phyloP scores from a whole-genome alignment of 345 rosid genomes.

The Syzygium oleosum region DNA sequence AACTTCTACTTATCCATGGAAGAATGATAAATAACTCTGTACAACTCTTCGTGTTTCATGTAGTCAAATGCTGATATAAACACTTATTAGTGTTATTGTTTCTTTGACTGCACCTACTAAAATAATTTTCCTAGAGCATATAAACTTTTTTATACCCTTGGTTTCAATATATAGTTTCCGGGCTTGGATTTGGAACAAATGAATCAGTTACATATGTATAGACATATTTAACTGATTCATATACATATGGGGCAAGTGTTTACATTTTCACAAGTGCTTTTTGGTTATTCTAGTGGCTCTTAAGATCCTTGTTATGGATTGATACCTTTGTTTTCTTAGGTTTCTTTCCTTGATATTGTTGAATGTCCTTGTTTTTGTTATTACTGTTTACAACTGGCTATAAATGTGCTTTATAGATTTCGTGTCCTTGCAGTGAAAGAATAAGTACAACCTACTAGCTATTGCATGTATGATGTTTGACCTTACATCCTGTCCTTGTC shows the following conservation, averaged over 20 bases:
- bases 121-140: neutral
- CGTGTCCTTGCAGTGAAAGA: neutral
- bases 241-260: neutral
- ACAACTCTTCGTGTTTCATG: neutral
- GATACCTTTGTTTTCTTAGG: neutral
- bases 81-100: neutral
- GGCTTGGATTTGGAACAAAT: neutral
- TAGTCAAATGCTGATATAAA: neutral
- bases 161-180: neutral
- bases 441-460: neutral
- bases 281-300: neutral
- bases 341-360: neutral
- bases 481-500: neutral
- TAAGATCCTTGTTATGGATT: neutral
- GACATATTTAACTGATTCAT: neutral
- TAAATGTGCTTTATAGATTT: neutral
- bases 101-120: neutral
- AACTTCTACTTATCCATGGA: neutral
- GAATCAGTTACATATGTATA: neutral
- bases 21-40: neutral
- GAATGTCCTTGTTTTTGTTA: neutral
- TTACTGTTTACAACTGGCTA: neutral
- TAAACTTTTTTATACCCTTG: neutral
- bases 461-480: neutral
- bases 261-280: neutral